Evolutionary conservation across 2,329 filamentous ascomycete species (phyloP), one percentile per base, ranked within the genome.

Genomic region (Aspergillus fumigatiaffinis): DNA sequence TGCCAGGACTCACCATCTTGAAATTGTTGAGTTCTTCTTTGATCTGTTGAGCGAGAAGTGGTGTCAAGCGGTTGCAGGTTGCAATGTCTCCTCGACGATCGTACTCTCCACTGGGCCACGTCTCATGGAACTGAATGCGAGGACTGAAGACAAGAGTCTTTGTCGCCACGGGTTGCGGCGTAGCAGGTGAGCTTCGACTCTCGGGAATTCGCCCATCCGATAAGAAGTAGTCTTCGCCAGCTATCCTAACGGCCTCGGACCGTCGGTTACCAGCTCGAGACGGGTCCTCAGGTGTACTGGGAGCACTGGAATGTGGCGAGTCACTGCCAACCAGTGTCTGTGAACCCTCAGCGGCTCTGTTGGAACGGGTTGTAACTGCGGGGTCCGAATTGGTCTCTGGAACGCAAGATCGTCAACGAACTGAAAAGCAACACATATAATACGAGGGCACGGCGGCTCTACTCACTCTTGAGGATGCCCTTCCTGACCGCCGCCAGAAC

Each of bases 21-120:
- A 99, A 99, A 67, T 88, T 95, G 79, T 99, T 99, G 67, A 99
- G 85, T 79, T 99, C 94, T 79, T 99, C 94, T 79, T 97, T 97
- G 79, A 99, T 99, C 76, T 99, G 94, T 78, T 99, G 94, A 49
- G 94, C 94, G 62, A 99, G 84, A 84, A 97, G 92, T 12, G 94
- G 94, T 51, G 94, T 99, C 65, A 99, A 82, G 64, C 93, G 90
- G 73, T 99, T 99, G 85, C 94, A 99, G 1, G 94, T 99, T 10
- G 94, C 92, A 77, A 97, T 90, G 60, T 99, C 94, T 54, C 94
- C 94, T 54, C 94, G 87, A 60, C 94, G 90, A 73, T 99, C 94
- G 71, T 99, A 99, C 73, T 99, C 94, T 67, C 90, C 89, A 70
- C 88, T 91, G 2, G 92, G 92, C 92, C 92, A 99, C 7, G 92